These are phyloP conservation scores for Scedosporium minutisporum DNA, from an alignment of 2,329 filamentous ascomycete genomes.

Conservation along the genomic window DNA sequence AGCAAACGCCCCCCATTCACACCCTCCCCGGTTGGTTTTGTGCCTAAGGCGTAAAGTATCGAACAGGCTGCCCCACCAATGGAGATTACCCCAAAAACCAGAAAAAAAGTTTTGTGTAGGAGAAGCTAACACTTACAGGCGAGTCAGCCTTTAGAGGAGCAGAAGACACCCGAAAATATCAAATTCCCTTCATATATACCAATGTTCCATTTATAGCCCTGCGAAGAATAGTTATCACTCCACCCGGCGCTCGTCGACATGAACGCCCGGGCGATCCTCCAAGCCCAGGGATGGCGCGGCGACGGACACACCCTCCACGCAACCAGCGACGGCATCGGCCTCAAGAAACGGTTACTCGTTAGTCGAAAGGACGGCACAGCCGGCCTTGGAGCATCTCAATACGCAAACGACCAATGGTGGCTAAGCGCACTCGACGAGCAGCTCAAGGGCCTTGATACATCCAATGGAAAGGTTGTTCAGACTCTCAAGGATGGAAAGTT, in stretches of 20 bases:
- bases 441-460: constrained; percentile 64
- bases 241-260: constrained; percentile 38
- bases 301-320: constrained; percentile 80
- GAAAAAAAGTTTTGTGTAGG: too few relatives aligned
- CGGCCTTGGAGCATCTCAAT: constrained; percentile 69
- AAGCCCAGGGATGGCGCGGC: constrained; percentile 82
- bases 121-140: too few relatives aligned
- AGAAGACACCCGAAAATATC: too few relatives aligned
- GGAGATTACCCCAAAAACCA: too few relatives aligned
- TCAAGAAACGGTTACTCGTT: constrained; percentile 74
- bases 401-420: constrained; percentile 87
- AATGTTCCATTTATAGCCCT: not conserved
- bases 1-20: too few relatives aligned
- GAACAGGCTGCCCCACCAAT: too few relatives aligned
- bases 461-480: constrained; percentile 46
- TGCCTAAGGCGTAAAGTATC: too few relatives aligned
- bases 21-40: too few relatives aligned
- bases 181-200: not conserved
- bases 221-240: not conserved
- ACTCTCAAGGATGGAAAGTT: constrained; percentile 44
- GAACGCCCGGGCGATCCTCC: constrained; percentile 77
- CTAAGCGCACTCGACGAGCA: constrained; percentile 88
- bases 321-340: constrained; percentile 60
- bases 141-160: too few relatives aligned
- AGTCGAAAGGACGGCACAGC: constrained; percentile 72